A percentile compares a stretch with the other conserved stretches of the same genome.
These are phyloP conservation scores for Sporothrix phasma DNA, from an alignment of 2,329 filamentous ascomycete genomes.

Conservation along the genomic window DNA sequence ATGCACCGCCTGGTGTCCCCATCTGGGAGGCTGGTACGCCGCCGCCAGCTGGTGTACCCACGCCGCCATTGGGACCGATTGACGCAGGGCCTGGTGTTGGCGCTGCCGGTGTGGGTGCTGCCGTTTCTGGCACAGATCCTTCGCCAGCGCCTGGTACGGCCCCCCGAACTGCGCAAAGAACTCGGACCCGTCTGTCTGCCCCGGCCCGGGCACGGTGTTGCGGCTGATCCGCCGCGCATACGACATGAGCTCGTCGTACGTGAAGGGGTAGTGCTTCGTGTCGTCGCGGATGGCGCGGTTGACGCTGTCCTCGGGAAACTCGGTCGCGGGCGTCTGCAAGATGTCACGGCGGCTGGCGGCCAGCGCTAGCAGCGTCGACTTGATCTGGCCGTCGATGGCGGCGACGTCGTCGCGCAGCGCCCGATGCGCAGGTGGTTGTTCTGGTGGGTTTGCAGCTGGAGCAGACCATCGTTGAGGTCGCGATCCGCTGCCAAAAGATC, in stretches of 20 bases:
- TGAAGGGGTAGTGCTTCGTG: constrained; percentile 41
- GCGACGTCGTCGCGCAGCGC: constrained; percentile 56
- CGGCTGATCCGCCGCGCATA: constrained; percentile 74
- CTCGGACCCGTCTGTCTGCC: constrained; percentile 33
- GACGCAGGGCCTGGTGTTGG: background rate
- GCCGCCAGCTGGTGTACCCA: background rate
- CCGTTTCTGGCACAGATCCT: constrained; percentile 10
- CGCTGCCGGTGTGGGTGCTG: constrained; percentile 12
- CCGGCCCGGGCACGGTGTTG: constrained; percentile 62
- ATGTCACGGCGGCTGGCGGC: constrained; percentile 66
- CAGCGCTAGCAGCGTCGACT: constrained; percentile 57
- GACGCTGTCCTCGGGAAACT: constrained; percentile 35
- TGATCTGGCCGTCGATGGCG: constrained; percentile 61
- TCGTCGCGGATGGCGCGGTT: constrained; percentile 21
- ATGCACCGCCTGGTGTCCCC: background rate
- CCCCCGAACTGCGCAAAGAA: constrained; percentile 11
- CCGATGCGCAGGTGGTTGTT: constrained; percentile 61
- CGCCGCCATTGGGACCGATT: background rate
- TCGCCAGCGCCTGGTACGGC: background rate
- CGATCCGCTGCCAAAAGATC: constrained; percentile 63
- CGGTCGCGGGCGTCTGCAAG: constrained; percentile 49
- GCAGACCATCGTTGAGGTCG: constrained; percentile 55
- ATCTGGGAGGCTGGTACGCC: background rate
- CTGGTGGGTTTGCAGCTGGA: constrained; percentile 62
- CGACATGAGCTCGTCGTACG: constrained; percentile 62